phyloP scores from a whole-genome alignment of 139 green algal species.

The Chlorella sp. region DNA sequence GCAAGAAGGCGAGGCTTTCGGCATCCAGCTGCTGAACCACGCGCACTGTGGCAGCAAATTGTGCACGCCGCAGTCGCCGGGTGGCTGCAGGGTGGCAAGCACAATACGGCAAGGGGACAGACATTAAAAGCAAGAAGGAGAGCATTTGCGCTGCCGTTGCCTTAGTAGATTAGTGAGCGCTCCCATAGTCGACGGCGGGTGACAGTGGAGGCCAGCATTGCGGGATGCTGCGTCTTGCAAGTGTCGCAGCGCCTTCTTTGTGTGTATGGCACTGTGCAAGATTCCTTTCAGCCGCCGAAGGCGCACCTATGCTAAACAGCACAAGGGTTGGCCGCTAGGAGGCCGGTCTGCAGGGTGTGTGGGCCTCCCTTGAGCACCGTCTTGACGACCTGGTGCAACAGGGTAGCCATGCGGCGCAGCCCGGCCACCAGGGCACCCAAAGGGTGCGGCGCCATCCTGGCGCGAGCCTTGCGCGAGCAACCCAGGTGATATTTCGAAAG shows the following conservation, averaged over 20 bases:
- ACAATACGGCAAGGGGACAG: not conserved
- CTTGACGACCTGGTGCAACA: not conserved
- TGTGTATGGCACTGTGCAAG: not conserved
- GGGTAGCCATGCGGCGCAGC: not conserved
- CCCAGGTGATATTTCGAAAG: too few species aligned
- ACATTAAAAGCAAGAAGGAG: too few species aligned
- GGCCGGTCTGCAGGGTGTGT: not conserved
- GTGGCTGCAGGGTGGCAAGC: not conserved
- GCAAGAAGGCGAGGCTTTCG: conserved; percentile 33
- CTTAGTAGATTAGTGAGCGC: too few species aligned
- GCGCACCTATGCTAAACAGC: conserved; percentile 21
- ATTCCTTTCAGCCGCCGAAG: not conserved
- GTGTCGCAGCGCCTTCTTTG: not conserved
- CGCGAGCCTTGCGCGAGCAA: not conserved
- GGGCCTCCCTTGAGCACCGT: not conserved
- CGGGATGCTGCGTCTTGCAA: not conserved
- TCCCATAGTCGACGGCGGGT: too few species aligned
- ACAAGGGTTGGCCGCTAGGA: conserved; percentile 37
- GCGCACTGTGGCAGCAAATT: conserved; percentile 44
- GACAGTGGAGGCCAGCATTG: too few species aligned
- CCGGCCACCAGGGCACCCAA: not conserved
- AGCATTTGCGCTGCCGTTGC: too few species aligned
- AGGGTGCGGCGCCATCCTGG: not conserved
- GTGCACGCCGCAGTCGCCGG: conserved; percentile 22
- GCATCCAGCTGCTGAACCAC: conserved; percentile 44